phyloP scores from a whole-genome alignment of 768 basidiomycete genomes.

The Saitozyma sp. region DNA sequence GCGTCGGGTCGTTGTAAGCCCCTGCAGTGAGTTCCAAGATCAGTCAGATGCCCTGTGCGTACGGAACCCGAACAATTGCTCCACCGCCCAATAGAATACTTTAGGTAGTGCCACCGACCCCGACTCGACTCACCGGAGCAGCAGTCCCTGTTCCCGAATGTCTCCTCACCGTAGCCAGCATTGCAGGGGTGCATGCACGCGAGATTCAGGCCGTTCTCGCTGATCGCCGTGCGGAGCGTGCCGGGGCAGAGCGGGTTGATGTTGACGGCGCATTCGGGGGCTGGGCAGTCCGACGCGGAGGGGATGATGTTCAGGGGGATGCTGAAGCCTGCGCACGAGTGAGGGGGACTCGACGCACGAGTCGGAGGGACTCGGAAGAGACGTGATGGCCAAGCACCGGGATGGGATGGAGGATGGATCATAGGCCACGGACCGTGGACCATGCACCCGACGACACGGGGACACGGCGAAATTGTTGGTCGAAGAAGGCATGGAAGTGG shows the following conservation, averaged over 20 bases:
- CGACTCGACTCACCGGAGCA: conserved; percentile 22
- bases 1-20: conserved; percentile 18
- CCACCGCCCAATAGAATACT: neutral
- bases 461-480: too few relatives aligned
- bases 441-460: neutral
- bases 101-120: neutral
- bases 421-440: neutral
- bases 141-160: conserved; percentile 28
- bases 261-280: conserved; percentile 22
- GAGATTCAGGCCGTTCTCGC: conserved; percentile 20
- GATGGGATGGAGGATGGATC: too few relatives aligned
- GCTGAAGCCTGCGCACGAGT: conserved; percentile 27
- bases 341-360: neutral
- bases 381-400: neutral
- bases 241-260: conserved; percentile 30
- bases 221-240: conserved; percentile 21
- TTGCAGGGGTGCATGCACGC: conserved; percentile 25
- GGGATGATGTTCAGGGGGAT: conserved; percentile 25
- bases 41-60: neutral
- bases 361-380: neutral
- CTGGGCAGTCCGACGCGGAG: conserved; percentile 6
- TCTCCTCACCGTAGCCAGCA: conserved; percentile 26
- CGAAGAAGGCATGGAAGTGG: too few relatives aligned
- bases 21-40: conserved; percentile 8
- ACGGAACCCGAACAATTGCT: neutral